Conservation (phyloP, 768 basidiomycete genomes). For the Clavulina sp. region DNA sequence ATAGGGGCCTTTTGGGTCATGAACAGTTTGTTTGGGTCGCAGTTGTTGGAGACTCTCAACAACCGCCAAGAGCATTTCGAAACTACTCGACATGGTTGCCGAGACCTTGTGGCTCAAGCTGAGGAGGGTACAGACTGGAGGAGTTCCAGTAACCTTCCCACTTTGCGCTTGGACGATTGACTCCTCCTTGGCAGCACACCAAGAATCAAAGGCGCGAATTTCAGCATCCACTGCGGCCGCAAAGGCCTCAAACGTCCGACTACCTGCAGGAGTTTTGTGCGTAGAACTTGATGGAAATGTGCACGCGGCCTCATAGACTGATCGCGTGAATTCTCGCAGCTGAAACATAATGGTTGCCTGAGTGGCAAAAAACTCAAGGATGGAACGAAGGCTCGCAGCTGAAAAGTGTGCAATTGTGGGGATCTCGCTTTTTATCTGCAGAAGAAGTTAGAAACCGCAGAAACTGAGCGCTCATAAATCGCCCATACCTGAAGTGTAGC, state of each 20-base stretch:
- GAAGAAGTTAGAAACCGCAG: conserved; percentile 6
- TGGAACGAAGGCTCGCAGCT: conserved; percentile 45
- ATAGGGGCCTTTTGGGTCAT: conserved; percentile 3
- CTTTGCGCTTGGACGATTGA: conserved; percentile 40
- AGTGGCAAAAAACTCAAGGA: conserved; percentile 39
- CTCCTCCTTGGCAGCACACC: conserved; percentile 57
- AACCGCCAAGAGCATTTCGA: too few species aligned
- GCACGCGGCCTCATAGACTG: conserved; percentile 14
- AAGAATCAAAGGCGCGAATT: conserved; percentile 38
- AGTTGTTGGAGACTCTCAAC: too few species aligned
- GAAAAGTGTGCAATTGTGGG: conserved; percentile 54
- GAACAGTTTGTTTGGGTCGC: too few species aligned
- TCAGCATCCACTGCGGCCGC: conserved; percentile 53
- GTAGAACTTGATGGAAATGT: conserved; percentile 14
- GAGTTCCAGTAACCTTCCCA: conserved; percentile 18
- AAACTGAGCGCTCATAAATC: background rate
- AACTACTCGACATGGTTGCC: too few species aligned
- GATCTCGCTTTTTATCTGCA: conserved; percentile 23
- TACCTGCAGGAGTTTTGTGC: conserved; percentile 20
- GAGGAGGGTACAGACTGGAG: conserved; percentile 44
- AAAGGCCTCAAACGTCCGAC: conserved; percentile 56
- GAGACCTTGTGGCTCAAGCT: conserved; percentile 33
- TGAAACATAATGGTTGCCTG: conserved; percentile 43
- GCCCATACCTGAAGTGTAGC: background rate
- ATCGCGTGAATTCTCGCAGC: conserved; percentile 34